Base-by-base conservation (phyloP, 176 grass and related monocot species). In the Oryza coarctata region DNA sequence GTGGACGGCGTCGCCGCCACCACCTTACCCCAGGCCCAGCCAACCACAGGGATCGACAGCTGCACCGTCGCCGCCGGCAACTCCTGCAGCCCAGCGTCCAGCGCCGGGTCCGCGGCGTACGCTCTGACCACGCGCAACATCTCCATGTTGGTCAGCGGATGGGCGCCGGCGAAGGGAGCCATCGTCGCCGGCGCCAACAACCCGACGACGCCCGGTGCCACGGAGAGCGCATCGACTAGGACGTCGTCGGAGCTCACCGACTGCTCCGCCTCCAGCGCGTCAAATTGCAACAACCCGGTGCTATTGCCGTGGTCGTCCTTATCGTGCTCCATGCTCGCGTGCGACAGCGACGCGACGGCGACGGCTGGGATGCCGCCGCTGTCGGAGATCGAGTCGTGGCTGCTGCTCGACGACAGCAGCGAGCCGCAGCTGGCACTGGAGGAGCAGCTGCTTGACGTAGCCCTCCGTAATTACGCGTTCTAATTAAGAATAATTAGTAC, bases 301-400 rank as follows among this genome's bases (percentile, higher is more conserved):
- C 57, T 80, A 28, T 65, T 20, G 14, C 38, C 69, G 13, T 36
- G 64, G 22, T n/a, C 76, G 18, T 47, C 68, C 6, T 13, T 62
- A 13, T 23, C 76, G 18, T 33, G 62, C 6, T 25, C 76, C 11
- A 25, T 77, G 39, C n/a, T 77, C 39, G 75, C 45, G 57, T 14
- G 15, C 23, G 74, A 72, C 14, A 13, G 23, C 13, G 45, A 55
- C 8, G 15, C 34, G 6, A 25, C 36, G 15, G 29, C 14, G 70
- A 34, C 9, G 11, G 47, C 8, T 5, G 70, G 31, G n/a, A 64
- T 18, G 63, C 18, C 39, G 69, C 87, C 63, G 18, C 64, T 92
- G 36, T 90, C 87, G 7, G 74, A 70, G 66, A 73, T 96, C 61
- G 93, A 92, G 74, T 90, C 88, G 78, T 96, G 93, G 93, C 82